These are phyloP conservation scores for Colletotrichum coccodes DNA, from an alignment of 2,329 filamentous ascomycete species.

Conservation along the genomic window DNA sequence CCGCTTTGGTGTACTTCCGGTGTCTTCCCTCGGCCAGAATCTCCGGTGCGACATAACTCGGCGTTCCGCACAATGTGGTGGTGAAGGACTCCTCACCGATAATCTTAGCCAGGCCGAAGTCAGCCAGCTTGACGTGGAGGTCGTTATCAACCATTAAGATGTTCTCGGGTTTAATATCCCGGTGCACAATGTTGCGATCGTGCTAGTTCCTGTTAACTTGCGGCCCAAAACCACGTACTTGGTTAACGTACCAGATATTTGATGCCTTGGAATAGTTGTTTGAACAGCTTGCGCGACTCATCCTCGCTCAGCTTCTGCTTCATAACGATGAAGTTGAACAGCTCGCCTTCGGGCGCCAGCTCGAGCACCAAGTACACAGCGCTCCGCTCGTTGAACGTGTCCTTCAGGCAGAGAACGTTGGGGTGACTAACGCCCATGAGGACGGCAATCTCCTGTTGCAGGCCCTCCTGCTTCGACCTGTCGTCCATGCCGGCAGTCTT, in stretches of 20 bases:
- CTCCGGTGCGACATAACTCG: slow-evolving; percentile 95
- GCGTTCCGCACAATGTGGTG: slow-evolving; percentile 95
- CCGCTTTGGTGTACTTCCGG: slow-evolving; percentile 91
- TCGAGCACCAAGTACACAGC: slow-evolving; percentile 93
- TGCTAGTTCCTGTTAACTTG: slow-evolving; percentile 70
- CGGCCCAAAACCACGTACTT: not conserved
- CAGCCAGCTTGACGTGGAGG: slow-evolving; percentile 88
- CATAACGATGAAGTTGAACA: slow-evolving; percentile 95
- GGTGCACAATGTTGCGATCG: slow-evolving; percentile 95
- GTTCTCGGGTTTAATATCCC: slow-evolving; percentile 98
- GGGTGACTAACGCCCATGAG: slow-evolving; percentile 97
- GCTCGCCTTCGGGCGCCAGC: slow-evolving; percentile 88
- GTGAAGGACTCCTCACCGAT: slow-evolving; percentile 99
- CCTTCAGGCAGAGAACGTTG: slow-evolving; percentile 91
- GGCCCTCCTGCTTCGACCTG: slow-evolving; percentile 81
- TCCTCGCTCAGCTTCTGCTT: slow-evolving; percentile 88
- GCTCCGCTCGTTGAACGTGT: slow-evolving; percentile 91
- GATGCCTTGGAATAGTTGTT: slow-evolving; percentile 90
- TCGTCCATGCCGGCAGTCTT: slow-evolving; percentile 86
- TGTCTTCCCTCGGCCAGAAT: slow-evolving; percentile 85
- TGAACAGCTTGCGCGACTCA: slow-evolving; percentile 87
- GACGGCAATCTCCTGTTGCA: slow-evolving; percentile 96
- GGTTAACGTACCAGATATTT: slow-evolving; percentile 84
- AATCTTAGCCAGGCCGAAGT: slow-evolving; percentile 97
- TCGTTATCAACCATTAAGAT: slow-evolving; percentile 89